A percentile compares a stretch with the other conserved stretches of the same genome.
Evolutionary conservation across 139 green algal species (phyloP).

Genomic region (Chlamydomonas eustigma): DNA sequence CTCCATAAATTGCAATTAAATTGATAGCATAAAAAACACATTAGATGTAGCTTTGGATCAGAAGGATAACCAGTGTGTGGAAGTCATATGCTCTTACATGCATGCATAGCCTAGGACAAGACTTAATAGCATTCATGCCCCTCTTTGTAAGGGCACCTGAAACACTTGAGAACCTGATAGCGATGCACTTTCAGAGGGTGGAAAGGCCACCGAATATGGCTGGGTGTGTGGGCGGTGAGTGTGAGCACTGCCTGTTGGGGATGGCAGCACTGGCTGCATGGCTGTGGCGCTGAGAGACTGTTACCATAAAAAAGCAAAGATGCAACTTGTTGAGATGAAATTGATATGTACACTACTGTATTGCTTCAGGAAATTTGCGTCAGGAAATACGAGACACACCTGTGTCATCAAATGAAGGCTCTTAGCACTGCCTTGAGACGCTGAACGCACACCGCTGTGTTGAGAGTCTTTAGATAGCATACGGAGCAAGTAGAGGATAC

Average conservation of each 20-base stretch:
- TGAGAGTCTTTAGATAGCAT: background rate
- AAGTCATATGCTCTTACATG: no score
- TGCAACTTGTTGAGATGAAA: background rate
- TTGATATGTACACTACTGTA: background rate
- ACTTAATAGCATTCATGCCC: no score
- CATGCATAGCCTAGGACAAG: no score
- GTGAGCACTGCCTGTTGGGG: background rate
- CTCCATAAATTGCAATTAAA: no score
- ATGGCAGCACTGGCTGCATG: background rate
- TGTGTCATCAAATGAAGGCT: background rate
- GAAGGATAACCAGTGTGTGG: no score
- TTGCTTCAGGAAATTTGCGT: background rate
- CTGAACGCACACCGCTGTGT: background rate
- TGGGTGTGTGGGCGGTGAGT: background rate
- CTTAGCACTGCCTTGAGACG: background rate
- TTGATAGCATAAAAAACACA: no score
- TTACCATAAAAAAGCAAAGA: background rate
- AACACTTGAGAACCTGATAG: background rate
- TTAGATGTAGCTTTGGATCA: no score
- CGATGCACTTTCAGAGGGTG: background rate
- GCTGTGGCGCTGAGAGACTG: background rate
- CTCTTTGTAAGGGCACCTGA: background rate
- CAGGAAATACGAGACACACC: background rate
- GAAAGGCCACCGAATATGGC: background rate
- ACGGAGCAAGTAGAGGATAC: conserved; percentile 7